Percentiles rank a stretch among this genome's conserved stretches.
Conservation (phyloP, 1,284 basidiomycete species). For the Moesziomyces globuligerus region DNA sequence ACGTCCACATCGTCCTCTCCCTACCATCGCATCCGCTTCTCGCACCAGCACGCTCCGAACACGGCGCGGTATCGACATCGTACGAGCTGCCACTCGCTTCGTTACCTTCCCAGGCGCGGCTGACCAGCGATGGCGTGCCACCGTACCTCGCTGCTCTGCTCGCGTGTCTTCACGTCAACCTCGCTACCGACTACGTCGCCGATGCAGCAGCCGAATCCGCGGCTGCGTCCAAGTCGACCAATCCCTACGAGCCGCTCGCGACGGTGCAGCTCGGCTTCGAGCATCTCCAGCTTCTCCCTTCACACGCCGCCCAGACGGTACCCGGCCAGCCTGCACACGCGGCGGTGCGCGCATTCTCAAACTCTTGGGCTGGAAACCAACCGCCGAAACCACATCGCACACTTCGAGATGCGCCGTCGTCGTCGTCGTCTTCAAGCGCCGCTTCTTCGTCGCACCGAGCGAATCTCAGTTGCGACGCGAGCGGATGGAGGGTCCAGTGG, state of each 20-base stretch:
- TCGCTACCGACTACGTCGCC: conserved; percentile 40
- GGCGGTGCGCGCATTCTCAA: conserved; percentile 36
- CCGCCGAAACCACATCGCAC: conserved; percentile 30
- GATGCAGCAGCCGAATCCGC: conserved; percentile 2
- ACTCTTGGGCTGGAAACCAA: conserved; percentile 41
- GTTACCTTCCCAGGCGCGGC: conserved; percentile 3
- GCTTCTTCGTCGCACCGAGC: conserved; percentile 18
- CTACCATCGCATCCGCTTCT: conserved; percentile 24
- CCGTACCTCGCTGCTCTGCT: conserved; percentile 30
- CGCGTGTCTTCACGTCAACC: conserved; percentile 35
- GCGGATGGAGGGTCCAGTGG: conserved; percentile 38
- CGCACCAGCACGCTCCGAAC: conserved; percentile 1
- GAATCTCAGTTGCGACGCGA: conserved; percentile 13
- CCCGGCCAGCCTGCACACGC: conserved; percentile 16
- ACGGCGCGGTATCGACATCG: too few relatives aligned
- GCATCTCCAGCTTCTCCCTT: conserved; percentile 29
- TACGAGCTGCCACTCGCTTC: conserved; percentile 12
- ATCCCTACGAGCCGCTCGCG: conserved; percentile 39
- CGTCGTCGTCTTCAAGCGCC: too few relatives aligned
- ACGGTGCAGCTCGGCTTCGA: conserved; percentile 22
- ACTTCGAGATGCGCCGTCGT: conserved; percentile 12
- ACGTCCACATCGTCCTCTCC: conserved; percentile 23
- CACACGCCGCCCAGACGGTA: conserved; percentile 14
- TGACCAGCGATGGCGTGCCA: conserved; percentile 19
- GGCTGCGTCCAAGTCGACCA: conserved; percentile 10